phyloP scores from a whole-genome alignment of 257 asterid genomes.

The Coffea canephora region DNA sequence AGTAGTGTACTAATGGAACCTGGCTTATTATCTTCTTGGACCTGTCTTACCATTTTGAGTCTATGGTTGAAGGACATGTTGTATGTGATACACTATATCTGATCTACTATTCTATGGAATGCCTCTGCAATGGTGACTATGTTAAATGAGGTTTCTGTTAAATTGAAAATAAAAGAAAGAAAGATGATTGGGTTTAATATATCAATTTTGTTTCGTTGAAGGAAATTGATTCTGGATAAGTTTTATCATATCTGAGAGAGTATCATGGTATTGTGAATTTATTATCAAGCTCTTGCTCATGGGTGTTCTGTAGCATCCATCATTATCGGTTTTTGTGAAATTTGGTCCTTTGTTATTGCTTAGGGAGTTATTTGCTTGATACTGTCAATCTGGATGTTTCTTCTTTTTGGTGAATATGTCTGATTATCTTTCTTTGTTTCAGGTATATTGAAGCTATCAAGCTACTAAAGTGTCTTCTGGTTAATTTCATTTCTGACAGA shows the following conservation, averaged over 20 bases:
- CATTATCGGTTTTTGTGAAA: not conserved
- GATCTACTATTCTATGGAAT: not conserved
- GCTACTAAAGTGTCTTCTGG: conserved; percentile 64
- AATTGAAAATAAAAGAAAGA: too few species aligned
- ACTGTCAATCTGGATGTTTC: not conserved
- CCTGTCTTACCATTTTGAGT: too few species aligned
- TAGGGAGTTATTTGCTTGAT: not conserved
- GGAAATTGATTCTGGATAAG: not conserved
- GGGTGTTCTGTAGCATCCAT: not conserved
- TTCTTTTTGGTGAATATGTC: conserved; percentile 8
- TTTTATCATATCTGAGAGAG: not conserved
- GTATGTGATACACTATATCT: not conserved
- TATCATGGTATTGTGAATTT: not conserved
- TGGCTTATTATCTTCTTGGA: too few species aligned
- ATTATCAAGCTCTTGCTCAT: not conserved
- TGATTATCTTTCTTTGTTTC: conserved; percentile 37
- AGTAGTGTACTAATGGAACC: too few species aligned
- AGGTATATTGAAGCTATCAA: conserved; percentile 75
- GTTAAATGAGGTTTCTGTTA: not conserved
- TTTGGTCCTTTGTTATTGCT: not conserved
- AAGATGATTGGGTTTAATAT: not conserved
- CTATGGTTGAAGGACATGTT: not conserved
- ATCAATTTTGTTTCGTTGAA: not conserved
- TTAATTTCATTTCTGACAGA: conserved; percentile 55
- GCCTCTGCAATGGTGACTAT: not conserved